Percentiles rank a stretch among this genome's conserved stretches.
phyloP scores from a whole-genome alignment of 1,284 basidiomycete species.

The Amylostereum areolatum region DNA sequence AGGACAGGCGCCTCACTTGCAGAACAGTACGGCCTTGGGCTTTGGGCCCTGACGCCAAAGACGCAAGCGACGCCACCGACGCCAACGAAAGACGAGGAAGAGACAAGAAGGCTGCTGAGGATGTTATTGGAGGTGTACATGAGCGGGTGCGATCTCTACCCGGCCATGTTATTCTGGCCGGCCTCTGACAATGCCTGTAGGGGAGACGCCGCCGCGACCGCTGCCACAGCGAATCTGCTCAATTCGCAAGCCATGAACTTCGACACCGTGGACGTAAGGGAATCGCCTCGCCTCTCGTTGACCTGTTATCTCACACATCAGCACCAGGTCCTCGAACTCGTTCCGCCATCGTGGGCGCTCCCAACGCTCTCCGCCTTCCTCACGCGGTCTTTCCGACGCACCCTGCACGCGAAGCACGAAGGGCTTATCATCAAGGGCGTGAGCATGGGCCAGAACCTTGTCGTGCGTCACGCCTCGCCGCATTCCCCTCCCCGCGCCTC shows the following conservation, averaged over 20 bases:
- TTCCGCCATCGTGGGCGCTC: constrained; percentile 75
- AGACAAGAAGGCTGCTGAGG: constrained; percentile 57
- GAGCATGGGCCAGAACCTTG: constrained; percentile 65
- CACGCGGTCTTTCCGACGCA: constrained; percentile 68
- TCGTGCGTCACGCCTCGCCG: constrained; percentile 15
- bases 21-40: constrained; percentile 44
- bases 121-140: constrained; percentile 79
- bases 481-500: constrained; percentile 3
- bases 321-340: constrained; percentile 56
- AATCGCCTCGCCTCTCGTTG: constrained; percentile 1
- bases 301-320: constrained; percentile 4
- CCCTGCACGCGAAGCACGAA: constrained; percentile 67
- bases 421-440: constrained; percentile 69
- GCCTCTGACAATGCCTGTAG: neutral
- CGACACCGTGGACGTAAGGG: constrained; percentile 67
- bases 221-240: constrained; percentile 61
- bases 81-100: constrained; percentile 41
- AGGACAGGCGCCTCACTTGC: constrained; percentile 52
- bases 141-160: constrained; percentile 27
- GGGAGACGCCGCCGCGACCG: constrained; percentile 25
- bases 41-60: constrained; percentile 40
- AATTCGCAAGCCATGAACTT: constrained; percentile 77
- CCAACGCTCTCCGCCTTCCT: constrained; percentile 71
- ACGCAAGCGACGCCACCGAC: constrained; percentile 20
- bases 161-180: neutral